Percentiles rank a stretch among this genome's conserved stretches.
phyloP scores from a whole-genome alignment of 768 basidiomycete species.

The Tephrocybe sp. region DNA sequence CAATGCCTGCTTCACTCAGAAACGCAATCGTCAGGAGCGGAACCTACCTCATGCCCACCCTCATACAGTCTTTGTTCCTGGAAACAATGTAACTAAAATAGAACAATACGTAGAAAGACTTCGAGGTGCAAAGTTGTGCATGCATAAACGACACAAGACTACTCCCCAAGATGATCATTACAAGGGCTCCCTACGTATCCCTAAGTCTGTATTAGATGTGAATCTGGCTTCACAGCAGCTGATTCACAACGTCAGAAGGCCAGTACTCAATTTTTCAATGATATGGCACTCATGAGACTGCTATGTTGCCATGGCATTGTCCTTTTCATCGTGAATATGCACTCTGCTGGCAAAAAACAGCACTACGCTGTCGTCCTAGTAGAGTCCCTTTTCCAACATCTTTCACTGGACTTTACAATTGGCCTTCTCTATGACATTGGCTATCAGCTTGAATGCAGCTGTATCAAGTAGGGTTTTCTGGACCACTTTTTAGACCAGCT shows the following conservation, averaged over 20 bases:
- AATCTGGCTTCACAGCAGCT: conserved; percentile 13
- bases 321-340: not conserved
- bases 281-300: conserved; percentile 2
- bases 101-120: not conserved
- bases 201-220: conserved; percentile 12
- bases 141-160: not conserved
- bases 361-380: not conserved
- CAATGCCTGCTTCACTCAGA: conserved; percentile 17
- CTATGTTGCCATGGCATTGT: not conserved
- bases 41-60: not conserved
- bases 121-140: not conserved
- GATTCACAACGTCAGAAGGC: conserved; percentile 9
- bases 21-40: conserved; percentile 1
- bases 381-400: not conserved
- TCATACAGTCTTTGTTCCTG: not conserved
- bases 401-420: not conserved
- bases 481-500: not conserved
- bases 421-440: conserved; percentile 1
- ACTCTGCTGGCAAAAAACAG: not conserved
- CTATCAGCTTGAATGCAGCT: not conserved
- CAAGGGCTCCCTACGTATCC: conserved; percentile 2
- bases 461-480: not conserved
- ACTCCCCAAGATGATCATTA: not conserved
- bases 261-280: conserved; percentile 6
- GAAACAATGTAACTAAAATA: not conserved